Percentiles rank a stretch among this genome's conserved stretches.
phyloP scores from a whole-genome alignment of 2,329 filamentous ascomycete species.

The Fusarium globosum region DNA sequence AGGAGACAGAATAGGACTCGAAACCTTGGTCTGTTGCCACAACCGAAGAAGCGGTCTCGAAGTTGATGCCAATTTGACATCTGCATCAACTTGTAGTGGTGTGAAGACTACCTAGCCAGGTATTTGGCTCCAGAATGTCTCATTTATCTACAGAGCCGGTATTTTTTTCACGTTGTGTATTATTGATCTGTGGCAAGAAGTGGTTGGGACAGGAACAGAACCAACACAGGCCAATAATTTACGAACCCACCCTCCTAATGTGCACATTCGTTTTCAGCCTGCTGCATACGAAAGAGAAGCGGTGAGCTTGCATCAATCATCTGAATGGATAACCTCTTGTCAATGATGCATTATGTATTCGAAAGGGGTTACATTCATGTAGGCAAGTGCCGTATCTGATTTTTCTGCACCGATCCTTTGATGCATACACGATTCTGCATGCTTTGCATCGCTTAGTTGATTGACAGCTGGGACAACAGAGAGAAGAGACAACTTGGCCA shows the following conservation, averaged over 20 bases:
- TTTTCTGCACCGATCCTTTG: background rate
- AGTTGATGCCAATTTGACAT: constrained; percentile 18
- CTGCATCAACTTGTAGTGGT: constrained; percentile 13
- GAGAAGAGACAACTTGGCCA: background rate
- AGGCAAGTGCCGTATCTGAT: constrained; percentile 1
- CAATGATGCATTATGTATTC: background rate
- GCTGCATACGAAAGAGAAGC: background rate
- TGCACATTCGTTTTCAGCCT: background rate
- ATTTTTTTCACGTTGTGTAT: background rate
- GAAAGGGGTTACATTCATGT: background rate
- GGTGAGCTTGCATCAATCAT: background rate
- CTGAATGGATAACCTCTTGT: background rate
- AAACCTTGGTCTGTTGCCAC: background rate
- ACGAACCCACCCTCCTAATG: background rate
- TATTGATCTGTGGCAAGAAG: background rate
- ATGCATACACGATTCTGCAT: constrained; percentile 14
- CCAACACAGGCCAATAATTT: constrained; percentile 14
- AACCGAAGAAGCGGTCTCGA: constrained; percentile 12
- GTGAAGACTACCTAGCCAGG: background rate
- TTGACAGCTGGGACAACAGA: background rate
- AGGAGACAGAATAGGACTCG: background rate
- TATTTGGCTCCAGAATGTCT: background rate
- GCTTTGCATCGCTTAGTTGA: constrained; percentile 6
- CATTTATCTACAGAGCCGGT: background rate
- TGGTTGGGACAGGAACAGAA: constrained; percentile 8